These are phyloP conservation scores for Geum urbanum DNA, from an alignment of 306 rosid genomes.

Conservation along the genomic window DNA sequence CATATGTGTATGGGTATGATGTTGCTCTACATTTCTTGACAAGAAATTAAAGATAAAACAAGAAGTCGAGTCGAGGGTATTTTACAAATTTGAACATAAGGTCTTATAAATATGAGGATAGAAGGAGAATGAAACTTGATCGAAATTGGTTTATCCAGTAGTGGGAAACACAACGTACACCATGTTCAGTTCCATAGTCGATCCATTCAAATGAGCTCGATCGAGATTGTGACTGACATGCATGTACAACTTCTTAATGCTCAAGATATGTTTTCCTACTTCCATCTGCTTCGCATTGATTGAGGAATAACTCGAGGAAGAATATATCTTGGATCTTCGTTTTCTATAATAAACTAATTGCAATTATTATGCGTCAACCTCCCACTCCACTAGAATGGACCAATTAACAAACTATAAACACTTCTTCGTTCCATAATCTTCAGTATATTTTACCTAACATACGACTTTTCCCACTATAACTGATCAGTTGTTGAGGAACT, in stretches of 20 bases:
- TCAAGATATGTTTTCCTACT: slow-evolving; percentile 18
- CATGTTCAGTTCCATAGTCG: too few species aligned
- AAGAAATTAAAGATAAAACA: not conserved
- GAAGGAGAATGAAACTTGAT: not conserved
- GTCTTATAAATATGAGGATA: not conserved
- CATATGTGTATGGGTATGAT: slow-evolving; percentile 9
- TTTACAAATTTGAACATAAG: not conserved
- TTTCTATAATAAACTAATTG: slow-evolving; percentile 13
- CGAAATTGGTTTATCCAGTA: too few species aligned
- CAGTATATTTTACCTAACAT: slow-evolving; percentile 28
- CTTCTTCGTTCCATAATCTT: slow-evolving; percentile 5
- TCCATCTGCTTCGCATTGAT: slow-evolving; percentile 10
- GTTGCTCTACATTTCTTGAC: slow-evolving; percentile 24
- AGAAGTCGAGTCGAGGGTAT: not conserved
- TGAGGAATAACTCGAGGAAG: slow-evolving; percentile 11
- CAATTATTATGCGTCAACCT: slow-evolving; percentile 31
- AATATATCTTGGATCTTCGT: not conserved
- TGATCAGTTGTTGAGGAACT: slow-evolving; percentile 17
- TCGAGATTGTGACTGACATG: not conserved
- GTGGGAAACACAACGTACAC: too few species aligned
- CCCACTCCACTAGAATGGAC: slow-evolving; percentile 26
- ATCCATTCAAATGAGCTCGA: not conserved
- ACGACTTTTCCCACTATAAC: slow-evolving; percentile 22
- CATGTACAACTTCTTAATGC: slow-evolving; percentile 1
- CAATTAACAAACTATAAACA: not conserved